Base-by-base conservation (phyloP, 768 basidiomycete species). In the Sarcodon sp. region DNA sequence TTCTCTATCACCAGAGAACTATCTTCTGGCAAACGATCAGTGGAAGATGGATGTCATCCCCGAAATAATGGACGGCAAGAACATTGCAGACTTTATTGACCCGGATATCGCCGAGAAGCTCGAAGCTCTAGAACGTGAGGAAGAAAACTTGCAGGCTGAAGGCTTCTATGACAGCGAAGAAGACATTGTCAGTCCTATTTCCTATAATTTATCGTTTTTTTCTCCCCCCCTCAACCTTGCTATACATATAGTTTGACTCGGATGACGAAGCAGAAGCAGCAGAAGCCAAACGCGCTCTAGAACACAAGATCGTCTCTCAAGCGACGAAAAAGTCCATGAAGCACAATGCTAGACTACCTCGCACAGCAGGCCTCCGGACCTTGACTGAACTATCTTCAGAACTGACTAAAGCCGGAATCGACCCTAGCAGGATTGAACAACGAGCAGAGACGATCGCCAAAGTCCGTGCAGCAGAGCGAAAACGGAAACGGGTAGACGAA, bases 51-150 rank as follows among this genome's bases (percentile, higher is more conserved):
- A 99, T 59, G 73, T 79, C 54, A 85, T 98, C n/a, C 96, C 96
- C n/a, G 96, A 99, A 64, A 88, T 99, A 59, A 81, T 90, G 83
- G 81, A 97, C 55, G 96, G 96, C 68, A 97, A 97, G 77, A 99
- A 99, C 68, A 68, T 98, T 46, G 94, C 93, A 18, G 96, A 99
- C 71, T 99, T 99, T 53, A 87, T 98, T 64, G 94, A 98, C 64
- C 86, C 91, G 16, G 96, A 99, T 59, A 98, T 99, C 51, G 82
- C 80, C 15, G 93, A 93, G 66, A 94, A 92, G 66, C 81, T 99
- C 43, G 94, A 97, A 59, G 94, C 91, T 10, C 79, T 99, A 49
- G 94, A 99, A 66, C 79, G 88, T 13, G 96, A 98, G 62, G 96
- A 99, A 64, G 94, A 94, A 64, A 79, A 77, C 55, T 76, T 99